Percentiles rank a stretch among this genome's conserved stretches.
Conservation (phyloP, 768 basidiomycete species). For the Pulveroboletus sp. region DNA sequence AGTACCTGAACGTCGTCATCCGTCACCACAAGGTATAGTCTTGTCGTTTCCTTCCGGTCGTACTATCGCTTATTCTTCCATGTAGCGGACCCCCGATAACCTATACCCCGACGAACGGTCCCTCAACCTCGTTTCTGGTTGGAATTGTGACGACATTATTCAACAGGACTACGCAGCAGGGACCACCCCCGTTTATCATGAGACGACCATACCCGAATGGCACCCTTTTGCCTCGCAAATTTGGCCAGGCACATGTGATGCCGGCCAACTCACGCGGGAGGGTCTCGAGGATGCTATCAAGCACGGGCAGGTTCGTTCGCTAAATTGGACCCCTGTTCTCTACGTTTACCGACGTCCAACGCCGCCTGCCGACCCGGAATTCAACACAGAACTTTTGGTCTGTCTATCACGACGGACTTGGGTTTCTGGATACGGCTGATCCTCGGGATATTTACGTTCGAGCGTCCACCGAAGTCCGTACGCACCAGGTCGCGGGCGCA, state of each 20-base stretch:
- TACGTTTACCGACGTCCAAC: background rate
- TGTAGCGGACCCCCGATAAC: constrained; percentile 47
- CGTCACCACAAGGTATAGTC: constrained; percentile 44
- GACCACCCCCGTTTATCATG: constrained; percentile 36
- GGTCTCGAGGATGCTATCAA: constrained; percentile 39
- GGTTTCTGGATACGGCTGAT: constrained; percentile 34
- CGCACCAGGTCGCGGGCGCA: constrained; percentile 44
- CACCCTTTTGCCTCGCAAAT: constrained; percentile 42
- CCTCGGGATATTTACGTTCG: constrained; percentile 39
- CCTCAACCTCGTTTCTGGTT: constrained; percentile 35
- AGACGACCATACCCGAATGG: constrained; percentile 34
- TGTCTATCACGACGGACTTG: constrained; percentile 36
- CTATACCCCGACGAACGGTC: constrained; percentile 40
- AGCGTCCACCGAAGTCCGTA: constrained; percentile 42
- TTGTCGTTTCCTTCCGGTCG: background rate
- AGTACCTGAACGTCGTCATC: constrained; percentile 40
- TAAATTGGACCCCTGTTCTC: background rate
- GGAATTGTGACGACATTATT: constrained; percentile 38
- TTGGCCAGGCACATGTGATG: constrained; percentile 47
- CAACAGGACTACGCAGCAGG: constrained; percentile 38
- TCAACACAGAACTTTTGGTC: constrained; percentile 42
- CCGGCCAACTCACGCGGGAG: constrained; percentile 43
- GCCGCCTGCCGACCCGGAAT: background rate
- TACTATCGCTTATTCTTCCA: background rate
- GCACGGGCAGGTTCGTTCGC: constrained; percentile 35